Base-by-base conservation (phyloP, 257 asterid species). In the Fraxinus pennsylvanica region DNA sequence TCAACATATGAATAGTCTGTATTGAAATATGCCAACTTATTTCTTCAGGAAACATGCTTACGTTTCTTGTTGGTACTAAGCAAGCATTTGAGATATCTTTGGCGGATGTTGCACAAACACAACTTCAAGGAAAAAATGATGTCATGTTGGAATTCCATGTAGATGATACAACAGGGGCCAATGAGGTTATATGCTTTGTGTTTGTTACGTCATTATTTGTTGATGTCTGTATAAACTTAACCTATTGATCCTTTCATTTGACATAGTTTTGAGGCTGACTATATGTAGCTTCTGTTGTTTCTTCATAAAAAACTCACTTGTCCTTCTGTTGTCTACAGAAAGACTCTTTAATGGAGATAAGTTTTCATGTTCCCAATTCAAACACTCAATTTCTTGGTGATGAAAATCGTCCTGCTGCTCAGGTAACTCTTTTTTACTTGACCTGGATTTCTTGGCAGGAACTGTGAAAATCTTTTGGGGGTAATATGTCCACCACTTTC, bases 61-160 rank as follows among this genome's bases (percentile, higher is more conserved):
- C 97, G n/a, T 96, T 96, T 82, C 88, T 91, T 35, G 97, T 92
- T 73, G 98, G 94, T 67, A 81, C 81, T 17, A 96, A 93, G 86
- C 97, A 96, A 93, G 97, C 97, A 41, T 93, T 96, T 73, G 99
- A 96, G 91, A 81, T 96, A 73, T 92, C 98, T 77, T 85, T 96
- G 72, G 98, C 99, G 0, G 99, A 96, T 78, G 97, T 96, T 74
- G 91, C 99, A 30, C 99, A 96, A 87, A 93, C 99, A 74, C 99
- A 96, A 79, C 97, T 93, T 82, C 99, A 96, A 85, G 99, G 97
- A 21, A 96, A 96, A 89, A 96, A 83, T 87, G 99, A 96, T 84
- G 97, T 92, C 81, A 85, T 89, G 95, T 74, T 96, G 89, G 99
- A 96, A 85, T 93, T 93, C 78, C 99, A 96, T 78, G 97, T 93